Conservation (phyloP, 1,139 yeast genomes). For the Suhomyces terraborum region DNA sequence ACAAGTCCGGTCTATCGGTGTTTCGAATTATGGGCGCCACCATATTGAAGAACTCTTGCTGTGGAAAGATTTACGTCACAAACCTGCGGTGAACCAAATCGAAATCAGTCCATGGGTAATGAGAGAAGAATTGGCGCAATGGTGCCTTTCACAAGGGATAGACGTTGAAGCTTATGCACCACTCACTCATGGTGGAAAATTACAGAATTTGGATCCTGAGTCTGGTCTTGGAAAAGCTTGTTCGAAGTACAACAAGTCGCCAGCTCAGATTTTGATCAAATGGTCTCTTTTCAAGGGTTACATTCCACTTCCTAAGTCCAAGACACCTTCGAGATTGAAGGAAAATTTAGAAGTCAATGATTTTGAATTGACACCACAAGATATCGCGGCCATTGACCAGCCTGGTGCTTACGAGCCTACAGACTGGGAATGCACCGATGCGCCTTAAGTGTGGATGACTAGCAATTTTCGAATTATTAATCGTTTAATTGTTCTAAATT, state of each 20-base stretch:
- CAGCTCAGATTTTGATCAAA: conserved; percentile 38
- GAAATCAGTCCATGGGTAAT: conserved; percentile 79
- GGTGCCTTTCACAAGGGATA: conserved; percentile 41
- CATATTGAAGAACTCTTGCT: conserved; percentile 59
- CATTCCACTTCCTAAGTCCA: conserved; percentile 42
- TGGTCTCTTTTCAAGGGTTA: conserved; percentile 48
- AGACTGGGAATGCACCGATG: conserved; percentile 69
- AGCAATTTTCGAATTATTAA: too few species aligned
- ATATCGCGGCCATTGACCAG: conserved; percentile 42
- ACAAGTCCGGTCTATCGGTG: conserved; percentile 60
- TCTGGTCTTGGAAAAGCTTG: conserved; percentile 13
- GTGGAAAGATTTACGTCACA: conserved; percentile 53
- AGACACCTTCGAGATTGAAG: conserved; percentile 27
- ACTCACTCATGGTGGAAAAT: conserved; percentile 39
- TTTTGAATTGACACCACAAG: conserved; percentile 52
- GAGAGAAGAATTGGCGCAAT: conserved; percentile 62
- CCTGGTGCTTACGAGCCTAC: conserved; percentile 62
- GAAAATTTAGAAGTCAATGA: conserved; percentile 46
- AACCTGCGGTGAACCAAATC: conserved; percentile 65
- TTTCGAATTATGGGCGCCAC: conserved; percentile 65
- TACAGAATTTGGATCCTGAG: conserved; percentile 13
- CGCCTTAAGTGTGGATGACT: too few species aligned
- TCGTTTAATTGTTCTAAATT: too few species aligned
- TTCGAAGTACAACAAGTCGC: conserved; percentile 28
- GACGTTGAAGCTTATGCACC: conserved; percentile 45